phyloP scores from a whole-genome alignment of 257 asterid species.

The Primulina tabacum region DNA sequence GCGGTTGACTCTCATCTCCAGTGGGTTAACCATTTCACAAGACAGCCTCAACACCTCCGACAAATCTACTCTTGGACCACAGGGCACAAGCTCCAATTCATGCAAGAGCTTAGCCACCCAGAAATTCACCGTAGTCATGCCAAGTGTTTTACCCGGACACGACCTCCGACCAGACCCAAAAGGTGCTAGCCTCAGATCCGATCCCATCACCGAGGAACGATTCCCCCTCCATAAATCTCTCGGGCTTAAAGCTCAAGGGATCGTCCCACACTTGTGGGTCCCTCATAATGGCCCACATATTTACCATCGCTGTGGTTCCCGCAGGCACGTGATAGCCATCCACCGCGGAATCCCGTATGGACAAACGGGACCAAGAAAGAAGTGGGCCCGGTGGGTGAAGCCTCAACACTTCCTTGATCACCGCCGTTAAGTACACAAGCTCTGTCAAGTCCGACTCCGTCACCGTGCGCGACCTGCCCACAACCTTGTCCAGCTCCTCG shows the following conservation, averaged over 20 bases:
- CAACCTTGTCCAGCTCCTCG: constrained; percentile 53
- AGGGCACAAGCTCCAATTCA: constrained; percentile 35
- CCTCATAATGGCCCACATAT: constrained; percentile 88
- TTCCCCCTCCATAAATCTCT: constrained; percentile 38
- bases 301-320: constrained; percentile 81
- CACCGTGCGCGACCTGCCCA: constrained; percentile 46
- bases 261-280: constrained; percentile 59
- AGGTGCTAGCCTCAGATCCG: constrained; percentile 69
- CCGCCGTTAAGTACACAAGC: constrained; percentile 56
- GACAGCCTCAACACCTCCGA: constrained; percentile 51
- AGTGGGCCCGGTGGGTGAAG: constrained; percentile 93
- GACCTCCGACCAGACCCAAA: constrained; percentile 83
- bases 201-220: constrained; percentile 44
- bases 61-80: constrained; percentile 32
- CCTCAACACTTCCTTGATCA: constrained; percentile 69
- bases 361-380: constrained; percentile 78
- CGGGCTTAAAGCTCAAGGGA: constrained; percentile 56
- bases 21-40: constrained; percentile 77
- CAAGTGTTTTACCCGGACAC: constrained; percentile 75
- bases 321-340: constrained; percentile 67
- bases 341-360: constrained; percentile 49
- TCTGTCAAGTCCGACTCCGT: constrained; percentile 51
- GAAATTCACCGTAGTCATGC: constrained; percentile 50
- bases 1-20: constrained; percentile 40
- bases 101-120: constrained; percentile 75